phyloP scores from a whole-genome alignment of 768 basidiomycete species.

The Russula sp. region DNA sequence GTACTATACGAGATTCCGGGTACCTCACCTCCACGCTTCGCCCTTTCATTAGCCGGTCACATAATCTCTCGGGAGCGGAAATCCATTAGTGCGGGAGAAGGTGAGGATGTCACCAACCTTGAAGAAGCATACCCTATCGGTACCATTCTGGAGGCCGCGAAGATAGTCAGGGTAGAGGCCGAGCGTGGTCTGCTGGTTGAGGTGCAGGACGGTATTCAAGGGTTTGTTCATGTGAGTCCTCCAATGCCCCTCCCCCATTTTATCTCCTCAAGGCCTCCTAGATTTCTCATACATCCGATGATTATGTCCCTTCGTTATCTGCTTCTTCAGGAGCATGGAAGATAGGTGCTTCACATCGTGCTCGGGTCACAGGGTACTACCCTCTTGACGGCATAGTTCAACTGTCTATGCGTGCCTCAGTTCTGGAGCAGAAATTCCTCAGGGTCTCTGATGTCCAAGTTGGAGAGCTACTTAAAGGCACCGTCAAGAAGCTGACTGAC shows the following conservation, averaged over 20 bases:
- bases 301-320: conserved; percentile 77
- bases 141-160: conserved; percentile 60
- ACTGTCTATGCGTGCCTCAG: conserved; percentile 75
- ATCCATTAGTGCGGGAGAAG: conserved; percentile 26
- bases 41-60: conserved; percentile 71
- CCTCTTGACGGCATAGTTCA: conserved; percentile 83
- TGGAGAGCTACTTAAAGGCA: conserved; percentile 83
- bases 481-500: conserved; percentile 78
- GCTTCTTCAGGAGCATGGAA: conserved; percentile 72
- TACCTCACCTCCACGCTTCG: conserved; percentile 72
- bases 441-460: conserved; percentile 76
- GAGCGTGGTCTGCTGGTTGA: conserved; percentile 80
- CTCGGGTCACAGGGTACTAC: conserved; percentile 83
- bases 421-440: conserved; percentile 82
- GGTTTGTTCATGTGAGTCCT: conserved; percentile 81
- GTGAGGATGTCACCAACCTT: conserved; percentile 30
- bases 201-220: conserved; percentile 56
- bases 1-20: conserved; percentile 73
- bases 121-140: conserved; percentile 69
- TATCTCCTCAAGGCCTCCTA: conserved; percentile 31
- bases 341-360: conserved; percentile 69
- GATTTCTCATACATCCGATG: conserved; percentile 94
- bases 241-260: background rate
- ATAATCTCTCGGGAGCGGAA: conserved; percentile 51
- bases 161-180: conserved; percentile 64